These are phyloP conservation scores for Dunaliella primolecta DNA, from an alignment of 139 green algal genomes.

Conservation along the genomic window DNA sequence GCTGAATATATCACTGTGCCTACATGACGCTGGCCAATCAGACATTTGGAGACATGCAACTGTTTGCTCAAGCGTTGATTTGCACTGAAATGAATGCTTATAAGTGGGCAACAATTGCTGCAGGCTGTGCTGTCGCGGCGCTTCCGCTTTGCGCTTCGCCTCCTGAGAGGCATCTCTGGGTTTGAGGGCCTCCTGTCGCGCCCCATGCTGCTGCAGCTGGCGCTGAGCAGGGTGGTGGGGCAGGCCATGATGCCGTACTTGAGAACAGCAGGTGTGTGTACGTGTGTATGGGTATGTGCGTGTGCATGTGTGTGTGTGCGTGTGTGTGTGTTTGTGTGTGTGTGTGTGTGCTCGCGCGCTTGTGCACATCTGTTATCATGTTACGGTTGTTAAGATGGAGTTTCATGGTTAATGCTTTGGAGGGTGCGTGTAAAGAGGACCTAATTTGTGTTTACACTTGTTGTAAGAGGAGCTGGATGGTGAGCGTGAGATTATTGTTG, in stretches of 20 bases:
- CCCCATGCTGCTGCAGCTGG: constrained; percentile 39
- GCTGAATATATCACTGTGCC: too few species aligned
- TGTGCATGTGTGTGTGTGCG: too few species aligned
- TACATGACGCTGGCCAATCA: too few species aligned
- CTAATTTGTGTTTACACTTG: neutral
- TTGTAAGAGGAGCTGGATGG: neutral
- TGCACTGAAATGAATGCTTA: too few species aligned
- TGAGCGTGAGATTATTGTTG: too few species aligned
- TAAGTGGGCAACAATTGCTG: too few species aligned
- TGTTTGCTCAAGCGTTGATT: too few species aligned
- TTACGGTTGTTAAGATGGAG: neutral
- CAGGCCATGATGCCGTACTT: constrained; percentile 54
- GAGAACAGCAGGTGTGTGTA: constrained; percentile 18
- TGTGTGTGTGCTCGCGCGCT: too few species aligned
- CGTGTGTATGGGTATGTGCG: too few species aligned
- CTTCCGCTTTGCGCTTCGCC: constrained; percentile 53
- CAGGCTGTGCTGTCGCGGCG: constrained; percentile 44
- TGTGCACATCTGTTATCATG: too few species aligned
- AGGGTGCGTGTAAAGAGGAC: neutral
- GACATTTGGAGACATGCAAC: too few species aligned
- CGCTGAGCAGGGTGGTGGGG: constrained; percentile 42
- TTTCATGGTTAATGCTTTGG: neutral
- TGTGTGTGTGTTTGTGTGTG: too few species aligned
- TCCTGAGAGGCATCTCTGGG: constrained; percentile 45
- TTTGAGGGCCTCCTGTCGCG: constrained; percentile 60